A percentile compares a stretch with the other conserved stretches of the same genome.
Evolutionary conservation across 257 asterid genomes (phyloP).

Genomic region (Vinca minor): DNA sequence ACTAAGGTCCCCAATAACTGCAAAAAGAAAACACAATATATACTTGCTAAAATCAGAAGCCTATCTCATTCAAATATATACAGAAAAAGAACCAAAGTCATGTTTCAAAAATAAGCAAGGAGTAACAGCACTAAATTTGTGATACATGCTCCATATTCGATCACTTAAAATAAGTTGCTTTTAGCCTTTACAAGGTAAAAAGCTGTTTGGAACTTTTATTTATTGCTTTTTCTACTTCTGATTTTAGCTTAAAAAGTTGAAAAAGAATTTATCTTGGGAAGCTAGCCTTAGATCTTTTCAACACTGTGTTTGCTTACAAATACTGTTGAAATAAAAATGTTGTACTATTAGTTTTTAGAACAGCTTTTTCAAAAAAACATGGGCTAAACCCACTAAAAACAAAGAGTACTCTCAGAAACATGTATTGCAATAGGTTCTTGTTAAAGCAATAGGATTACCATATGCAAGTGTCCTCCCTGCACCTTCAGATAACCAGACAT

Average conservation of each 20-base stretch:
- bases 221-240: too few relatives aligned
- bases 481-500: conserved; percentile 39
- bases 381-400: not conserved
- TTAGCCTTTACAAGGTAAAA: too few relatives aligned
- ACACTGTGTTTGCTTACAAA: too few relatives aligned
- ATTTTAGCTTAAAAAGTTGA: too few relatives aligned
- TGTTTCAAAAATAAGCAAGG: not conserved
- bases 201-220: too few relatives aligned
- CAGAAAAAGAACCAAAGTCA: not conserved
- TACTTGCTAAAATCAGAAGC: conserved; percentile 2
- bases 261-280: too few relatives aligned
- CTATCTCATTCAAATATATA: not conserved
- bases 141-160: not conserved
- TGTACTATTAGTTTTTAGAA: too few relatives aligned
- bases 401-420: not conserved
- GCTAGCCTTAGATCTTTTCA: too few relatives aligned
- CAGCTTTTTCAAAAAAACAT: too few relatives aligned
- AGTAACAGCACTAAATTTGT: not conserved
- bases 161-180: too few relatives aligned
- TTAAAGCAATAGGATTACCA: conserved; percentile 40
- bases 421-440: not conserved
- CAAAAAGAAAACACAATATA: conserved; percentile 22
- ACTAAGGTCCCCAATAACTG: conserved; percentile 63
- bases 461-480: conserved; percentile 54
- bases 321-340: too few relatives aligned